Base-by-base conservation (phyloP, 2,329 filamentous ascomycete species). In the Tolypocladium ovalisporum region DNA sequence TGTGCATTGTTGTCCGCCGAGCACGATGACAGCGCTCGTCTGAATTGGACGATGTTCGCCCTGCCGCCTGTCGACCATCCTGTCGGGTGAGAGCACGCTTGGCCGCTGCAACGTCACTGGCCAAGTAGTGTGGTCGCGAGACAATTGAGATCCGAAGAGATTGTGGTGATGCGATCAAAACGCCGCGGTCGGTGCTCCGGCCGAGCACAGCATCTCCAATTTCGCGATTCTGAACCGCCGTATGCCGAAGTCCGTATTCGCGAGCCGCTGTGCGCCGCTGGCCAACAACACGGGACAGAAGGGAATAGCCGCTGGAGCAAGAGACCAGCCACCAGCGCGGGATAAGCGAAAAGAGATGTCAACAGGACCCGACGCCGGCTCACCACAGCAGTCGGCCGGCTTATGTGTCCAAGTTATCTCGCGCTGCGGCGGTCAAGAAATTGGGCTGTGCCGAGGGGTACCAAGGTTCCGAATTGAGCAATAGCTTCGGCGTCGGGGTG, bases 1-100 rank as follows among this genome's bases (percentile, higher is more conserved):
- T 42, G 71, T 64, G 51, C 68, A 68, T 37, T 72, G 68, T n/a
- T 68, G 65, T 29, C 65, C 65, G 22, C 73, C 71, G 29, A 79
- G 71, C 12, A 80, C 67, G 44, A 78, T 77, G 29, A 80, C 77
- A 34, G 77, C 76, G 63, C 77, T 79, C 59, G 75, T 80, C 64
- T 80, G 78, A 27, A 80, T 75, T 4, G 73, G 75, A n/a, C 71
- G 71, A 57, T 74, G 71, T 57, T 74, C 68, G 55, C 62, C 49
- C 52, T 61, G 54, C n/a, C 57, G 58, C 52, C 54, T 42, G 10
- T 62, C 57, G 15, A 57, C 29, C 63, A 64, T 65, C 8, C 15
- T 24, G 34, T 37, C 36, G 29, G n/a, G 29, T 27, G 9, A 12
- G 19, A 19, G 10, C 5, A 22, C 17, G 32, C 19, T 51, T 17